These are phyloP conservation scores for Talaromyces adpressus DNA, from an alignment of 495 filamentous ascomycete genomes.

Conservation along the genomic window DNA sequence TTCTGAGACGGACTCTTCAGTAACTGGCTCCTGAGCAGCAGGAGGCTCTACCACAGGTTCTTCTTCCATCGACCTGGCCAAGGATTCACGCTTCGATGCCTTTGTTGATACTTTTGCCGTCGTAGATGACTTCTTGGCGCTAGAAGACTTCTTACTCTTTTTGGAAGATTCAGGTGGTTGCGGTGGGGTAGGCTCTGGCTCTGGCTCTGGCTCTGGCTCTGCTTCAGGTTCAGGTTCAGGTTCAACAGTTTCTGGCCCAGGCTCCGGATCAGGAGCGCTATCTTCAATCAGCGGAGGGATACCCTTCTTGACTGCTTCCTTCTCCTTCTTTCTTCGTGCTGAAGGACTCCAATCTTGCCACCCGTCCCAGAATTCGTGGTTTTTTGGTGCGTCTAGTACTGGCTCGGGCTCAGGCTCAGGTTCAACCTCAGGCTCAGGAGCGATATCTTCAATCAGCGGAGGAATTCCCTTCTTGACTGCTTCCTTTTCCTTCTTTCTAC, in stretches of 20 bases:
- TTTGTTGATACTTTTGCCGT: constrained; percentile 13
- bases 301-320: constrained; percentile 10
- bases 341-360: constrained; percentile 4
- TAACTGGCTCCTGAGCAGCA: constrained; percentile 13
- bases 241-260: constrained; percentile 8
- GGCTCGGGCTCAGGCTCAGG: constrained; percentile 12
- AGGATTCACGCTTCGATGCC: constrained; percentile 15
- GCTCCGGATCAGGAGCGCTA: background rate
- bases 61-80: constrained; percentile 10
- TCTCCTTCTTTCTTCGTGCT: constrained; percentile 10
- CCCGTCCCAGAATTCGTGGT: constrained; percentile 14
- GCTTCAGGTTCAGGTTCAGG: constrained; percentile 13
- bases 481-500: constrained; percentile 15
- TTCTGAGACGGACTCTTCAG: constrained; percentile 12
- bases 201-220: constrained; percentile 9
- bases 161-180: constrained; percentile 21
- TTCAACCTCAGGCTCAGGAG: constrained; percentile 19
- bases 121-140: constrained; percentile 24
- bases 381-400: constrained; percentile 9
- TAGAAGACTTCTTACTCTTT: constrained; percentile 13
- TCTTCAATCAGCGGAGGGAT: constrained; percentile 10
- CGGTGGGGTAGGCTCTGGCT: constrained; percentile 10
- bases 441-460: background rate
- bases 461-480: constrained; percentile 10
- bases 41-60: constrained; percentile 1